Base-by-base conservation (phyloP, 208 protist genomes). In the Phytomonas serpens region DNA sequence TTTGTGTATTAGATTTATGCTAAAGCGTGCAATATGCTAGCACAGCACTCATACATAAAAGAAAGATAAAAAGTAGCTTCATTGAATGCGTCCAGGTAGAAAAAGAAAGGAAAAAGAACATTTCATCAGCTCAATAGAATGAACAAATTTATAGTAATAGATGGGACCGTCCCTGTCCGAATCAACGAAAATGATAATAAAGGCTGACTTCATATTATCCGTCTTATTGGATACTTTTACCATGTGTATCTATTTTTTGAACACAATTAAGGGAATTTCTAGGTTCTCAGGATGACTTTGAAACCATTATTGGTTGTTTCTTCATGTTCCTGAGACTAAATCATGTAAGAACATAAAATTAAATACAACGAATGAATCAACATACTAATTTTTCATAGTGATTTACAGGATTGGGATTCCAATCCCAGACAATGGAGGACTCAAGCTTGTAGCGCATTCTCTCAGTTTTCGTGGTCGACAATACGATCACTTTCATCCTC, bases 401-500 rank as follows among this genome's bases (percentile, higher is more conserved):
- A 57, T 57, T 27, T 9, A 57, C 19, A 27, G 47, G 16, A 57
- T 27, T 57, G 16, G 6, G 47, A 57, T 57, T 27, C 19, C 19
- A 57, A 23, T 3, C 9, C 16, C 9, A 11, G 16, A 51, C 9
- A 51, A 51, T 3, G 40, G 40, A 51, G 16, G 40, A 11, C 47
- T 4, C 19, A 57, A 19, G 23, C 19, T 27, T 27, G 7, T 29
- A 38, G 13, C 10, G 1, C 16, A 7, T 9, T 13, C 10, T 6
- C 29, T 38, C 16, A 38, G 32, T 33, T 66, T 38, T 31, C 38
- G 52, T 68, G 82, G 62, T 82, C 76, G 30, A 83, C 71, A n/a
- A 86, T 77, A n/a, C 66, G 72, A 47, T 89, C 85, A 6, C 47
- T 66, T 37, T 71, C 78, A 72, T 86, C 77, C 30, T 85, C 77